A percentile compares a stretch with the other conserved stretches of the same genome.
Evolutionary conservation across 345 rosid genomes (phyloP).

Genomic region (Heritiera fomes): DNA sequence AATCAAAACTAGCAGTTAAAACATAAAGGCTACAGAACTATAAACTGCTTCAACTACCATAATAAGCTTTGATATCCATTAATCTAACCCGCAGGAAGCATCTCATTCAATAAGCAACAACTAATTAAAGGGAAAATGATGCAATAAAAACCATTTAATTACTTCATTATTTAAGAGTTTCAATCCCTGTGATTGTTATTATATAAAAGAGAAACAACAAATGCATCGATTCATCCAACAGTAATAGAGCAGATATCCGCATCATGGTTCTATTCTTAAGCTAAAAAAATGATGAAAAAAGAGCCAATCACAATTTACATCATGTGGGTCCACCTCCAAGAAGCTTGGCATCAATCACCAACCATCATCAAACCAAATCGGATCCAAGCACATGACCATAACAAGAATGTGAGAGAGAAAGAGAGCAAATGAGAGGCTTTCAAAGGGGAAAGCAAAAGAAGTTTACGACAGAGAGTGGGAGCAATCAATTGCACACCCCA

Average conservation of each 20-base stretch:
- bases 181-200: background rate
- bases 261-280: background rate
- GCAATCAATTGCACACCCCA: slow-evolving; percentile 57
- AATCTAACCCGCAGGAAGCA: background rate
- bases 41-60: background rate
- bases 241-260: slow-evolving; percentile 10
- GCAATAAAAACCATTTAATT: background rate
- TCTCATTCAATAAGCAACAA: background rate
- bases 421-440: slow-evolving; percentile 23
- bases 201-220: slow-evolving; percentile 1
- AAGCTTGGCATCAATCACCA: slow-evolving; percentile 33
- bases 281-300: background rate
- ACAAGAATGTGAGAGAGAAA: slow-evolving; percentile 21
- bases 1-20: background rate
- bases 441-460: slow-evolving; percentile 23
- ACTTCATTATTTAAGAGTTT: background rate
- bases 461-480: background rate
- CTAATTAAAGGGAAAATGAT: background rate
- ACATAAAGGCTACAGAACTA: background rate
- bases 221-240: background rate
- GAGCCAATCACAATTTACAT: slow-evolving; percentile 20
- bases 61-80: background rate
- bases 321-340: slow-evolving; percentile 25
- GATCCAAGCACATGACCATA: slow-evolving; percentile 39
- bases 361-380: slow-evolving; percentile 40